These are phyloP conservation scores for Epichloe coenophiala DNA, from an alignment of 2,329 filamentous ascomycete species.

Conservation along the genomic window DNA sequence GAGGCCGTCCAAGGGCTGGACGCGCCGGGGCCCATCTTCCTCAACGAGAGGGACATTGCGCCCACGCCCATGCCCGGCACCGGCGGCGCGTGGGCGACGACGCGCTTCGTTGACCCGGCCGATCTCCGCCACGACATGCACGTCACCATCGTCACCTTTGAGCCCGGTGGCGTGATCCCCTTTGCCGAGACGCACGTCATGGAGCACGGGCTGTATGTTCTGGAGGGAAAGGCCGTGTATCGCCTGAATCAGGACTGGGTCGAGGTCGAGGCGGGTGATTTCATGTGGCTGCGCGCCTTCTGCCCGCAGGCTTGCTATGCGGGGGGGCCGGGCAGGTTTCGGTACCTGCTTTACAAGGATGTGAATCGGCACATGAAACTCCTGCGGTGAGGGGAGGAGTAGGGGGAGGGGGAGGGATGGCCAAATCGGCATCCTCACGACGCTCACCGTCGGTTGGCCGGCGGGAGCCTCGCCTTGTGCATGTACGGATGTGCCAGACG, in stretches of 20 bases:
- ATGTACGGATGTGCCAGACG: too few relatives aligned
- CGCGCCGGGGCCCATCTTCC: background rate
- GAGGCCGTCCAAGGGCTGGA: background rate
- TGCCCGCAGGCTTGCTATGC: conserved; percentile 6
- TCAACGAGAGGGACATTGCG: background rate
- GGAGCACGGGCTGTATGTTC: conserved; percentile 5
- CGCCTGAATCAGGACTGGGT: conserved; percentile 5
- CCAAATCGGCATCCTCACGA: too few relatives aligned
- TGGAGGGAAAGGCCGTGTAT: conserved; percentile 5
- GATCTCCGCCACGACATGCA: conserved; percentile 6
- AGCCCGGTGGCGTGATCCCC: conserved; percentile 4
- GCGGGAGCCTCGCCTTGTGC: too few relatives aligned
- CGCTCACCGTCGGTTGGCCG: too few relatives aligned
- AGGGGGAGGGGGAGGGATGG: too few relatives aligned
- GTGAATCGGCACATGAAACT: conserved; percentile 5
- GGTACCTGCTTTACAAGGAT: conserved; percentile 5
- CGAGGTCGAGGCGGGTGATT: conserved; percentile 5
- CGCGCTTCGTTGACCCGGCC: conserved; percentile 3
- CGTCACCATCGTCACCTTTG: conserved; percentile 3
- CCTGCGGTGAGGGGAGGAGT: background rate
- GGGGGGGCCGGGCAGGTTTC: conserved; percentile 2
- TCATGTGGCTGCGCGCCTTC: conserved; percentile 6
- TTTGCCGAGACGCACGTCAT: conserved; percentile 6
- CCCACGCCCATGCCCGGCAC: conserved; percentile 1
- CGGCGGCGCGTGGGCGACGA: conserved; percentile 4